Evolutionary conservation across 1,284 basidiomycete species (phyloP).

Genomic region (Cutaneotrichosporon sp.): DNA sequence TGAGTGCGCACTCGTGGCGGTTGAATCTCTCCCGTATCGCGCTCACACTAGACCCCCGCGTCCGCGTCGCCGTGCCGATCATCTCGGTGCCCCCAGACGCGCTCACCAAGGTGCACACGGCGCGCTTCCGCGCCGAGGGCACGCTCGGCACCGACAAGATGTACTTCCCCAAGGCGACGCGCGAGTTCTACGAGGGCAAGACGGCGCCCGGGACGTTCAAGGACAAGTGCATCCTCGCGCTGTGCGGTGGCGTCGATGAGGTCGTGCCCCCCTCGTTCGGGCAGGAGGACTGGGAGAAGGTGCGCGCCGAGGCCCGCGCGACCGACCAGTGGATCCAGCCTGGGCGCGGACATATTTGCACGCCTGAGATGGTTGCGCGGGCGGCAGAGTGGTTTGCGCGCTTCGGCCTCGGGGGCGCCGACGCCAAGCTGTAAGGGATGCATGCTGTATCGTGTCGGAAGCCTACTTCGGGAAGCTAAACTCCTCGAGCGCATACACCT

Average conservation of each 20-base stretch:
- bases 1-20: too few relatives aligned
- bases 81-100: constrained; percentile 19
- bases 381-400: constrained; percentile 49
- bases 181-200: constrained; percentile 17
- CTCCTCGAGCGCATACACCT: not conserved
- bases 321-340: constrained; percentile 16
- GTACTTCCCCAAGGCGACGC: constrained; percentile 15
- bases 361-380: constrained; percentile 49
- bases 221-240: constrained; percentile 68
- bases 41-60: constrained; percentile 11
- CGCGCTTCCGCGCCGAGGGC: constrained; percentile 11
- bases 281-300: constrained; percentile 5
- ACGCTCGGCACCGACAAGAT: constrained; percentile 17
- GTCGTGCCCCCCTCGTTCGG: constrained; percentile 37
- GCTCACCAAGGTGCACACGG: constrained; percentile 15
- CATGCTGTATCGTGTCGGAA: too few relatives aligned
- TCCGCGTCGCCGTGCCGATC: constrained; percentile 22
- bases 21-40: not conserved
- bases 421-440: constrained; percentile 4
- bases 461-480: not conserved
- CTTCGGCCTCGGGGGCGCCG: constrained; percentile 1
- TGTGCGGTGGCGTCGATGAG: constrained; percentile 59
- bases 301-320: constrained; percentile 4
- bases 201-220: constrained; percentile 53
- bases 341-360: constrained; percentile 21